A percentile compares a stretch with the other conserved stretches of the same genome.
phyloP scores from a whole-genome alignment of 345 rosid genomes.

The Salix koriyanagi region DNA sequence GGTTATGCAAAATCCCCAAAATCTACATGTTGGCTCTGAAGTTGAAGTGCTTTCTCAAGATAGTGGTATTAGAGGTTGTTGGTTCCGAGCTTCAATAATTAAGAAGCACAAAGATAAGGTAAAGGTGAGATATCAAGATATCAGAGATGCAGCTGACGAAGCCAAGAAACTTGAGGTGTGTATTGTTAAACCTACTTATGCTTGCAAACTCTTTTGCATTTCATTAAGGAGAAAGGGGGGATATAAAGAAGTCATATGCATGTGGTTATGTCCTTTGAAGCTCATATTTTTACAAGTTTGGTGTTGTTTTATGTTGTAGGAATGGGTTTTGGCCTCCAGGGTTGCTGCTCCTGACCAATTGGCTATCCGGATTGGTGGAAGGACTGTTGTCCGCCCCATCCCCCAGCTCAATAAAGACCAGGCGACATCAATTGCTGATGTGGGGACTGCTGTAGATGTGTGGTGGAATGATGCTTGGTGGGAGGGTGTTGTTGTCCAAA shows the following conservation, averaged over 20 bases:
- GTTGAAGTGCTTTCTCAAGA: conserved; percentile 76
- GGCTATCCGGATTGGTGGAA: conserved; percentile 48
- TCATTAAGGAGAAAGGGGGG: neutral
- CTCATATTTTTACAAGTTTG: too few relatives aligned
- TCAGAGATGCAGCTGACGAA: conserved; percentile 65
- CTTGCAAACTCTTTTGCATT: neutral
- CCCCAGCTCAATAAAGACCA: conserved; percentile 15
- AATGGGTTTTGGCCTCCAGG: conserved; percentile 63
- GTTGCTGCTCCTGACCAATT: conserved; percentile 50
- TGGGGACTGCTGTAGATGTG: conserved; percentile 73
- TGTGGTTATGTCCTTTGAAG: neutral
- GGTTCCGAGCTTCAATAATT: conserved; percentile 67
- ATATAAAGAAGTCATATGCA: neutral
- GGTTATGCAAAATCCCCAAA: conserved; percentile 16
- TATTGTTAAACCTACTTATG: neutral
- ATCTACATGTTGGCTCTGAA: conserved; percentile 49
- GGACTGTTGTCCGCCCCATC: conserved; percentile 52
- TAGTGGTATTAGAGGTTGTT: conserved; percentile 84
- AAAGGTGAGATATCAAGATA: conserved; percentile 74
- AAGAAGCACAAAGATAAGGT: conserved; percentile 59
- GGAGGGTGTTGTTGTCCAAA: conserved; percentile 68
- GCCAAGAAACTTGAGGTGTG: conserved; percentile 59
- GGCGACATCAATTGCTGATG: conserved; percentile 21
- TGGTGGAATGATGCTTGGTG: conserved; percentile 89
- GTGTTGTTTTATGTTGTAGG: conserved; percentile 36